Evolutionary conservation across 2,329 filamentous ascomycete species (phyloP).

Genomic region (Calonectria hawksworthii): DNA sequence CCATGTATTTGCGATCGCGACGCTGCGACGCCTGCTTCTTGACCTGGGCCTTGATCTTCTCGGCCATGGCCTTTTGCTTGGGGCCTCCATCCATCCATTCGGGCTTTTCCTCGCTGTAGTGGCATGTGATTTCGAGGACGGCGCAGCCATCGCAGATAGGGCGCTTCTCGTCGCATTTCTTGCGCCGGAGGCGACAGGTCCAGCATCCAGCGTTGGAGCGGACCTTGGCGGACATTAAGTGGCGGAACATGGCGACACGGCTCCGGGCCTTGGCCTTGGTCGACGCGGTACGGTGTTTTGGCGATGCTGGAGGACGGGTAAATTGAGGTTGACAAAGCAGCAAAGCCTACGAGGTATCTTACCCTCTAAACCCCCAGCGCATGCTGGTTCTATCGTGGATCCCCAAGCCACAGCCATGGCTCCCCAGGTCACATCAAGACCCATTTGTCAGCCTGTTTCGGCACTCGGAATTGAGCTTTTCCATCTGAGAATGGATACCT

Average conservation of each 20-base stretch:
- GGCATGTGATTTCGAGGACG: constrained; percentile 68
- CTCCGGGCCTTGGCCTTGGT: constrained; percentile 1
- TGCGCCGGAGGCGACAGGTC: constrained; percentile 73
- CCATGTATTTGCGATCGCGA: constrained; percentile 63
- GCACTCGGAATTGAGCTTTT: not conserved
- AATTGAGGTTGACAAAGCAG: constrained; percentile 4
- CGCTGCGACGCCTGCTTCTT: constrained; percentile 67
- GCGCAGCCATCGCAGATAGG: constrained; percentile 67
- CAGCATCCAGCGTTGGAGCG: constrained; percentile 67
- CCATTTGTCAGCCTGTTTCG: constrained; percentile 35
- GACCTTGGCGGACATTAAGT: constrained; percentile 49
- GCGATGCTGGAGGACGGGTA: not conserved
- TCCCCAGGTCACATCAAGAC: constrained; percentile 17
- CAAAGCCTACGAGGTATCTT: not conserved
- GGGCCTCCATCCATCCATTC: constrained; percentile 70
- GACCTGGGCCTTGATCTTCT: constrained; percentile 69
- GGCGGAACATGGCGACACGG: constrained; percentile 42
- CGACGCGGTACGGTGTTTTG: not conserved
- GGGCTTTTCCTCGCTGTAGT: constrained; percentile 66
- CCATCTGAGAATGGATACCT: constrained; percentile 7
- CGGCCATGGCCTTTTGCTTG: constrained; percentile 64
- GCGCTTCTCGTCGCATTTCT: constrained; percentile 70
- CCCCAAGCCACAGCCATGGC: constrained; percentile 25
- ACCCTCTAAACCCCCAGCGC: not conserved
- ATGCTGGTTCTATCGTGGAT: constrained; percentile 30